Evolutionary conservation across 2,329 filamentous ascomycete species (phyloP), one percentile per base, ranked within the genome.

Genomic region (Chalaropsis ovoidea): DNA sequence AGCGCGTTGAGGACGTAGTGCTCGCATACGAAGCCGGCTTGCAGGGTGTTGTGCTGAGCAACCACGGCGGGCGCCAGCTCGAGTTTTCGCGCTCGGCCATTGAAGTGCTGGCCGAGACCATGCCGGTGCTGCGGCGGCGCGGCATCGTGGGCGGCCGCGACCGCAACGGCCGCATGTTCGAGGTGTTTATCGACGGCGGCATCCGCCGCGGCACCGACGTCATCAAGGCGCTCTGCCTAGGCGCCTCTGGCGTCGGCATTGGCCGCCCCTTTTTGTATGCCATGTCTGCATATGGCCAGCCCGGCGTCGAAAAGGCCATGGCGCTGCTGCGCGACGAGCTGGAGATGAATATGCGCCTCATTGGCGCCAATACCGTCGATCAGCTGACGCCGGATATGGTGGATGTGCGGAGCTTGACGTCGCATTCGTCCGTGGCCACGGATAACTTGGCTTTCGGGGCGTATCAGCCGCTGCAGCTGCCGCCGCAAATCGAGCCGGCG

Each of bases 341-440:
- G 84, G 91, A 95, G 78, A 97, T 97, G 93, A 94, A 93, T 73
- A 97, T 99, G 94, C 85, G 94, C 6, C 78, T 99, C 69, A 90
- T 99, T 70, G 94, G 94, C 10, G 89, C 86, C 67, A 83, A 81
- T 22, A 86, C 77, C 68, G 75, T 99, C 41, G 84, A 85, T 43
- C 86, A 99, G 70, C 77, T 99, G 68, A 89, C 88, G 68, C 87
- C 92, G 0, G 86, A 85, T 31, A 77, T 99, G 75, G 75, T 99
- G 22, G 94, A 99, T 73, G 83, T 84, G 0, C 79, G 88, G 68
- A 89, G 87, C 2, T 73, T 96, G 70, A 77, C 77, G 68, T 76
- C 75, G 68, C 82, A 85, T 69, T 75, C 77, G 45, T 78, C 77
- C 45, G 73, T 76, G 27, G 81, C 82, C 1, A 69, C 71, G 1